Conservation (phyloP, 176 grass and related monocot genomes). For the Juncus effusus region DNA sequence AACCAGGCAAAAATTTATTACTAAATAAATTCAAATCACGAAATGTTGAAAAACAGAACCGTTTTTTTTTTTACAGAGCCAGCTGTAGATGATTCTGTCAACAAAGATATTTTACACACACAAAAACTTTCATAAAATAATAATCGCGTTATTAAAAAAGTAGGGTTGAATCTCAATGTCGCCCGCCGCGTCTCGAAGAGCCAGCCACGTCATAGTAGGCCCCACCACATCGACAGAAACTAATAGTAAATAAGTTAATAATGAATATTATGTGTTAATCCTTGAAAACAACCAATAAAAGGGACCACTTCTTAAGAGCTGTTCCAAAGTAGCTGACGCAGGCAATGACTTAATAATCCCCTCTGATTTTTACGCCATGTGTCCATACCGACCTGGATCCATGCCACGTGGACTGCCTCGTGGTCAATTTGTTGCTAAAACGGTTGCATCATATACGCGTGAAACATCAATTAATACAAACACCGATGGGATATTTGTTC, state of each 20-base stretch:
- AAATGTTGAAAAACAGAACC: too few relatives aligned
- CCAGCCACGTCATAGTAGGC: constrained; percentile 1
- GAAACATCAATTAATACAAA: neutral
- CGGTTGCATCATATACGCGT: neutral
- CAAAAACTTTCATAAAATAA: constrained; percentile 5
- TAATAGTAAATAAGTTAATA: neutral
- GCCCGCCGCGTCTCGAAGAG: constrained; percentile 27
- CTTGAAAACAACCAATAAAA: neutral
- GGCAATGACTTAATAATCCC: constrained; percentile 34
- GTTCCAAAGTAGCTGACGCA: constrained; percentile 47
- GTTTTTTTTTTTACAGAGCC: too few relatives aligned
- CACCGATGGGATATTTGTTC: neutral
- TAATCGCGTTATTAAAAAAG: too few relatives aligned
- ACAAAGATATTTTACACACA: neutral
- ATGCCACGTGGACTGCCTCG: fast-evolving
- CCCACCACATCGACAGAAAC: neutral
- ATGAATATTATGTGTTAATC: neutral
- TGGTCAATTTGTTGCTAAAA: constrained; percentile 11
- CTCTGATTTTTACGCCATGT: neutral
- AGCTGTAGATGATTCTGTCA: too few relatives aligned
- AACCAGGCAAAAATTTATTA: too few relatives aligned
- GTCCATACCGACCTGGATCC: neutral
- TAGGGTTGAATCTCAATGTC: constrained; percentile 15
- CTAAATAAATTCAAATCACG: too few relatives aligned
- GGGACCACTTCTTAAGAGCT: neutral